phyloP scores from a whole-genome alignment of 1,139 yeast species.

The Yamadazyma triangularis region DNA sequence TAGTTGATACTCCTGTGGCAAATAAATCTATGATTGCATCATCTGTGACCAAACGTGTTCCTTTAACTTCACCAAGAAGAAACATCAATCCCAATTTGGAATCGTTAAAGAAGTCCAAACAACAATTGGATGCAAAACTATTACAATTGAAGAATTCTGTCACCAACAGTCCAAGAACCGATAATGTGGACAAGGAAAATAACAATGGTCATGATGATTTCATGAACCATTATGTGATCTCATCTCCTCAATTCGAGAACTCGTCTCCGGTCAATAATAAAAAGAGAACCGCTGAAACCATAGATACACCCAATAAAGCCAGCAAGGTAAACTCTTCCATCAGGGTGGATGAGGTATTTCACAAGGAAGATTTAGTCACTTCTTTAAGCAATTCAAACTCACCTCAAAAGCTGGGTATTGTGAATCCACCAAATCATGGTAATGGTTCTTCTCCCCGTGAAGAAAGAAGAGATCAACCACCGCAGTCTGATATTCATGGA shows the following conservation, averaged over 20 bases:
- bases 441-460: no score
- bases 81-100: conserved; percentile 4
- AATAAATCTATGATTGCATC: conserved; percentile 2
- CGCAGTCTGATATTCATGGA: background rate
- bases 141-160: conserved; percentile 8
- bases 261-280: conserved; percentile 5
- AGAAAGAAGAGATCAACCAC: conserved; percentile 1
- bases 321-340: conserved; percentile 11
- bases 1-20: conserved; percentile 1
- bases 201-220: conserved; percentile 7
- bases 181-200: conserved; percentile 12
- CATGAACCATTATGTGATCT: conserved; percentile 8
- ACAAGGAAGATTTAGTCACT: conserved; percentile 23
- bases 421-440: no score
- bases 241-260: conserved; percentile 12
- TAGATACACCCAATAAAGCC: conserved; percentile 1
- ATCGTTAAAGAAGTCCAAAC: conserved; percentile 14
- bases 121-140: conserved; percentile 13
- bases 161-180: conserved; percentile 5
- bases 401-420: conserved; percentile 10
- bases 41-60: background rate
- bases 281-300: conserved; percentile 3
- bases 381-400: conserved; percentile 16
- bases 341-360: conserved; percentile 20
- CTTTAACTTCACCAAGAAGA: conserved; percentile 3